phyloP scores from a whole-genome alignment of 1,284 basidiomycete species.

The Ceratobasidium sp. region DNA sequence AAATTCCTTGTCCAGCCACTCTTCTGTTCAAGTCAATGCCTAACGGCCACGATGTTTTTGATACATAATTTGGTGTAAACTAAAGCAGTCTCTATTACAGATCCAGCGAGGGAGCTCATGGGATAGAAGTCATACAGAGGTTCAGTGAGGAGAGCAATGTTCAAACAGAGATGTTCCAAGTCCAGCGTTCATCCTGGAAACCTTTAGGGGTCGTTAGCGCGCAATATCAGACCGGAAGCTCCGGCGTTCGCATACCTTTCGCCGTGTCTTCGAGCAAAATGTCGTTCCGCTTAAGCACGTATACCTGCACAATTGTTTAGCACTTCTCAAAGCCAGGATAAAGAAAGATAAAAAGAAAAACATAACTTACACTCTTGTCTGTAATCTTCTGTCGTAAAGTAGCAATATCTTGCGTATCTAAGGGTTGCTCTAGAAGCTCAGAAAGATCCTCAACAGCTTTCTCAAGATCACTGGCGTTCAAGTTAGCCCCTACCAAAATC shows the following conservation, averaged over 20 bases:
- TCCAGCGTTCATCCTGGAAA: constrained; percentile 87
- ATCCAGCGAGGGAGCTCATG: constrained; percentile 1
- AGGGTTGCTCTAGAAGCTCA: constrained; percentile 89
- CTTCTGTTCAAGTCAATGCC: neutral
- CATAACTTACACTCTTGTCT: constrained; percentile 83
- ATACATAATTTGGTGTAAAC: constrained; percentile 40
- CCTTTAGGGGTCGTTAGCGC: constrained; percentile 60
- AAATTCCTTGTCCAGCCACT: neutral
- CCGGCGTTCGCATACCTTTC: constrained; percentile 26
- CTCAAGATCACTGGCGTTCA: constrained; percentile 83
- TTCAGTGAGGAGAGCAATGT: constrained; percentile 5
- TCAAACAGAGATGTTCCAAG: constrained; percentile 69
- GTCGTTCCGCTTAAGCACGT: constrained; percentile 95
- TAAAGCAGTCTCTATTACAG: constrained; percentile 36
- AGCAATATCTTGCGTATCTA: constrained; percentile 86
- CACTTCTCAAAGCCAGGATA: constrained; percentile 9
- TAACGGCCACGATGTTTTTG: constrained; percentile 27
- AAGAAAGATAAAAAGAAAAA: no score
- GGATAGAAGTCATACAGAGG: constrained; percentile 22
- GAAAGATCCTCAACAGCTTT: constrained; percentile 94
- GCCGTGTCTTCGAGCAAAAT: constrained; percentile 96
- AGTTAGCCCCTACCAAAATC: constrained; percentile 6
- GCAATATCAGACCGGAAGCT: neutral
- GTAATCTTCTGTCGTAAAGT: constrained; percentile 90
- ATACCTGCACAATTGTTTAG: constrained; percentile 66